Base-by-base conservation (phyloP, 441 rosid species). In the Jatropha multifida region DNA sequence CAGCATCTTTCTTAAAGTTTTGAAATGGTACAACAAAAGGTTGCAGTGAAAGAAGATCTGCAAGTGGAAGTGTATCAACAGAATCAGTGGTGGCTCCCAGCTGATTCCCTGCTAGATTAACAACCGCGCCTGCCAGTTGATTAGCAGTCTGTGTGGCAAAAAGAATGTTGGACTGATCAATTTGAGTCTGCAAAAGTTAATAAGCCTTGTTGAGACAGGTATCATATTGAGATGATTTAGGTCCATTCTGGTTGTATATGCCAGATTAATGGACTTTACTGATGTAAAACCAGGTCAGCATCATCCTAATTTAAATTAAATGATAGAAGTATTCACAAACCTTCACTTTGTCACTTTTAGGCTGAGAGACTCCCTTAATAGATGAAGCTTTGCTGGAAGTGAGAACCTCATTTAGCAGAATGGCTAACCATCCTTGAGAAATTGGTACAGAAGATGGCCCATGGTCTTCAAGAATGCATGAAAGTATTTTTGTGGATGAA, bases 371-470 rank as follows among this genome's bases (percentile, higher is more conserved):
- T 80, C 79, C 90, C 82, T 90, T 93, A 73, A 73, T 80, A 61
- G 89, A 85, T 82, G 89, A 79, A 49, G 76, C 65, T 79, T 89
- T 92, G 86, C 81, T 78, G 76, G 88, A 83, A 84, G 76, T 83
- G 62, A 96, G 77, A 76, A 86, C 82, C 79, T 92, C 97, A 72
- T 85, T 84, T 73, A 96, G 84, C 77, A 93, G 62, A 79, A 91
- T 83, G 78, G 97, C 89, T 79, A 96, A 85, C 98, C 99, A 96
- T 82, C 94, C 98, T 84, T 93, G 99, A 78, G 99, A 96, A 84
- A 96, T 84, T 41, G 92, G 92, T 59, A 93, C 69, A 74, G 96
- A 86, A 66, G 75, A 86, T 65, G 98, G 92, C 44, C 94, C 98
- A 49, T 92, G 83, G 71, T 85, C 89, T 80, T 92, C 96, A 77